Evolutionary conservation across 2,329 filamentous ascomycete species (phyloP), one percentile per base, ranked within the genome.

Genomic region (Zarea fungicola): DNA sequence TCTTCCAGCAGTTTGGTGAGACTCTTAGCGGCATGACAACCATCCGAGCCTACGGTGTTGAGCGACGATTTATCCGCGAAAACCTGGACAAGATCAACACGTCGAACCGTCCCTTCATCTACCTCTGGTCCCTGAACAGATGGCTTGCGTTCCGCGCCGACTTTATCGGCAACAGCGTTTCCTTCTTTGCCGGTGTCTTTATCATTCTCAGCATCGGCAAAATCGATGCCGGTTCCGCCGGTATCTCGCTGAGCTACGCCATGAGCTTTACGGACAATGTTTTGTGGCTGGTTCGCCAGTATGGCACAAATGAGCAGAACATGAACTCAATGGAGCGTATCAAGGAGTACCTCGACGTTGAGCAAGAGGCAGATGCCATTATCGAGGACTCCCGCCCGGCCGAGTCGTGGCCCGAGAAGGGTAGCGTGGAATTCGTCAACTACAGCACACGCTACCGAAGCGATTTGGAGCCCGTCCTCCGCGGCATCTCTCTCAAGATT

Each of bases 281-380:
- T 6, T 72, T 99, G 16, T 99, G 93, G 93, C 83, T 97, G 48
- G 91, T 99, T 25, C 85, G 93, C 40, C 77, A 96, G 13, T 99
- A 99, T 65, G 86, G 91, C 0, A 83, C 88, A 62, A 96, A 97
- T 61, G 93, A 99, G 70, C 93, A 99, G 68, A 97, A 96, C 69
- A 97, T 99, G 93, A 99, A 99, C 69, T 92, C 92, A 3, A 91
- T 97, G 42, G 93, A 99, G 70, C 88, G 93, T 61, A 85, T 99
- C 62, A 95, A 96, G 72, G 93, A 99, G 65, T 99, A 97, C 62
- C 79, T 97, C 29, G 89, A 97, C 37, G 87, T 99, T 1, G 92
- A 97, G 59, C 92, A 96, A 65, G 93, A 99, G 69, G 91, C 93
- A 1, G 74, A 79, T 1, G 76, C 87, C 1, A 74, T 95, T 34